A percentile compares a stretch with the other conserved stretches of the same genome.
phyloP scores from a whole-genome alignment of 2,329 filamentous ascomycete genomes.

The Colletotrichum filicis region DNA sequence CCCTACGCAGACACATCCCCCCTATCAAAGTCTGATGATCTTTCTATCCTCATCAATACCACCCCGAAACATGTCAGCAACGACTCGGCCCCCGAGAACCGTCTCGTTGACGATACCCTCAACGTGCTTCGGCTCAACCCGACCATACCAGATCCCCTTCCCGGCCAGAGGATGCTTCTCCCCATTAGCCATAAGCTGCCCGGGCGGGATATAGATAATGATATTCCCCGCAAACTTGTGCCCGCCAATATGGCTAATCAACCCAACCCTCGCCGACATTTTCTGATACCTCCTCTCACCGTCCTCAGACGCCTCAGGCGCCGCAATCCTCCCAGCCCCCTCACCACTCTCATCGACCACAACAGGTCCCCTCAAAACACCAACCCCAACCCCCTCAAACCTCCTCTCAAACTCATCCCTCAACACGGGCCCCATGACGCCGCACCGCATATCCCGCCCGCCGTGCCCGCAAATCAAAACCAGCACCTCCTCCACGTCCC shows the following conservation, averaged over 20 bases:
- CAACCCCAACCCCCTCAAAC: conserved; percentile 60
- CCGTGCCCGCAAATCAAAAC: conserved; percentile 92
- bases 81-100: conserved; percentile 72
- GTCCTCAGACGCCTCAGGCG: conserved; percentile 17
- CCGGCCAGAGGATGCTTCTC: conserved; percentile 70
- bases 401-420: conserved; percentile 74
- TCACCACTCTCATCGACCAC: conserved; percentile 44
- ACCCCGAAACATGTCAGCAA: conserved; percentile 78
- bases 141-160: conserved; percentile 84
- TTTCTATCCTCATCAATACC: conserved; percentile 68
- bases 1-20: too few species aligned
- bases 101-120: conserved; percentile 82
- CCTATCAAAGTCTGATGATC: conserved; percentile 56
- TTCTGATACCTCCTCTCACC: conserved; percentile 7
- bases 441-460: conserved; percentile 84
- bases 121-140: conserved; percentile 79
- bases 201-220: conserved; percentile 80
- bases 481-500: conserved; percentile 73
- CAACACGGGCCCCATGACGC: conserved; percentile 80
- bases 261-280: conserved; percentile 68
- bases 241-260: conserved; percentile 84
- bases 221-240: conserved; percentile 90
- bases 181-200: conserved; percentile 50
- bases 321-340: conserved; percentile 9
- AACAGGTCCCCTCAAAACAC: conserved; percentile 59